Conservation (phyloP, 192 early-diverging fungal genomes). For the Podila minutissima region DNA sequence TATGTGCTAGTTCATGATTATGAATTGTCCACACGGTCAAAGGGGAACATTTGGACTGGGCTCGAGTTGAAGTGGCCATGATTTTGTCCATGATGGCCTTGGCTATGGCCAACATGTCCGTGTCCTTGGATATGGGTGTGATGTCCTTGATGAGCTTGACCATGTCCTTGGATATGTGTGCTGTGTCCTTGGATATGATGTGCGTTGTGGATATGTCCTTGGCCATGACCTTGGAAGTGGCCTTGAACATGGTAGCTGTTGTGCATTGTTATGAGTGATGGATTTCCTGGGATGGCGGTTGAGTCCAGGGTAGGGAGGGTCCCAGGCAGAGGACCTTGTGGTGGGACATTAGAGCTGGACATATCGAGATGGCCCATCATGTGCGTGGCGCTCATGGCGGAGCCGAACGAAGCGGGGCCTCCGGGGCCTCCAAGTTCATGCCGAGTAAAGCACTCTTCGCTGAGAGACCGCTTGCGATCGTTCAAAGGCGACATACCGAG, state of each 20-base stretch:
- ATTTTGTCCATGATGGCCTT: background rate
- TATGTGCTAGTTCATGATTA: background rate
- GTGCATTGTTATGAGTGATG: background rate
- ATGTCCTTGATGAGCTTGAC: constrained; percentile 10
- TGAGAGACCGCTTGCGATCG: constrained; percentile 43
- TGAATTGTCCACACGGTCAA: background rate
- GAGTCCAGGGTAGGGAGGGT: background rate
- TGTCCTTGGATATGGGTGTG: constrained; percentile 16
- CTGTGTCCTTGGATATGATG: constrained; percentile 25
- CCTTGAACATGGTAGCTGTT: background rate
- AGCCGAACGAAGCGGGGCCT: constrained; percentile 26
- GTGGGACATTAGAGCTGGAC: constrained; percentile 10
- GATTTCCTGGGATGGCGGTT: background rate
- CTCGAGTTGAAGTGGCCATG: background rate
- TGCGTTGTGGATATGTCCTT: constrained; percentile 4
- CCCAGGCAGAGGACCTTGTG: constrained; percentile 10
- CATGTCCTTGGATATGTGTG: background rate
- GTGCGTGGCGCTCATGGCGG: constrained; percentile 40
- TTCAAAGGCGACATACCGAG: constrained; percentile 42
- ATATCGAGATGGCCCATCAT: constrained; percentile 51
- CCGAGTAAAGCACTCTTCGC: constrained; percentile 46
- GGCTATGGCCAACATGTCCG: too few species aligned
- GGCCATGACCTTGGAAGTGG: background rate
- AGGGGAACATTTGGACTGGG: background rate
- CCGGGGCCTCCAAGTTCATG: constrained; percentile 28